These are phyloP conservation scores for Hanseniaspora guilliermondii DNA, from an alignment of 805 yeast species.

Conservation along the genomic window DNA sequence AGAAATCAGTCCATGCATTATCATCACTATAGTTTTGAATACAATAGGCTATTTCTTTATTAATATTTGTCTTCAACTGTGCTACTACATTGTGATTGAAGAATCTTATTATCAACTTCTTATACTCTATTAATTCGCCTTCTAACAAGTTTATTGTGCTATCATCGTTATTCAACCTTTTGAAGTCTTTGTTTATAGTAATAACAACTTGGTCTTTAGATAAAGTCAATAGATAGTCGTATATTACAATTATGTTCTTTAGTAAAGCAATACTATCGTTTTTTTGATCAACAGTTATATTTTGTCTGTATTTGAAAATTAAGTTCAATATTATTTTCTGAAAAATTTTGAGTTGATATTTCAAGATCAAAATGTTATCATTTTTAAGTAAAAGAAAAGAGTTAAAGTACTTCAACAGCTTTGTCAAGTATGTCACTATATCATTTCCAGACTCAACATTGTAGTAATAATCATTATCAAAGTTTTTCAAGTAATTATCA, in stretches of 20 bases:
- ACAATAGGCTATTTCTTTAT: background rate
- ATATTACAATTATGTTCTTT: slow-evolving; percentile 6
- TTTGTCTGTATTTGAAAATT: slow-evolving; percentile 7
- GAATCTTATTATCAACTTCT: slow-evolving; percentile 1
- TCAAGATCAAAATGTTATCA: slow-evolving; percentile 31
- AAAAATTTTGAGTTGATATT: slow-evolving; percentile 34
- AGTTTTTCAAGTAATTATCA: slow-evolving; percentile 35
- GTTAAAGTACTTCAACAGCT: slow-evolving; percentile 29
- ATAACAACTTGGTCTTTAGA: slow-evolving; percentile 1
- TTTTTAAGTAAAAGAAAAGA: slow-evolving; percentile 30
- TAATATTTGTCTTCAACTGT: background rate
- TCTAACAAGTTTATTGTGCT: background rate
- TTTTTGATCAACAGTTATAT: background rate
- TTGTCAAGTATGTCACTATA: slow-evolving; percentile 37
- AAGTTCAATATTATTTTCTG: slow-evolving; percentile 18
- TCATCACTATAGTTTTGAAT: background rate
- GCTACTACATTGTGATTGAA: slow-evolving; percentile 4
- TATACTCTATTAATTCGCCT: slow-evolving; percentile 12
- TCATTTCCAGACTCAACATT: slow-evolving; percentile 24
- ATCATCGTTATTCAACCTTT: background rate
- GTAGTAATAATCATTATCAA: slow-evolving; percentile 22
- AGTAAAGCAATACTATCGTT: background rate
- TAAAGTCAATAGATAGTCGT: slow-evolving; percentile 2
- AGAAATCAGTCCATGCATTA: background rate
- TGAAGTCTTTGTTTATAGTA: slow-evolving; percentile 2